Conservation (phyloP, 129 eudicot genomes). For the Tagetes patula region DNA sequence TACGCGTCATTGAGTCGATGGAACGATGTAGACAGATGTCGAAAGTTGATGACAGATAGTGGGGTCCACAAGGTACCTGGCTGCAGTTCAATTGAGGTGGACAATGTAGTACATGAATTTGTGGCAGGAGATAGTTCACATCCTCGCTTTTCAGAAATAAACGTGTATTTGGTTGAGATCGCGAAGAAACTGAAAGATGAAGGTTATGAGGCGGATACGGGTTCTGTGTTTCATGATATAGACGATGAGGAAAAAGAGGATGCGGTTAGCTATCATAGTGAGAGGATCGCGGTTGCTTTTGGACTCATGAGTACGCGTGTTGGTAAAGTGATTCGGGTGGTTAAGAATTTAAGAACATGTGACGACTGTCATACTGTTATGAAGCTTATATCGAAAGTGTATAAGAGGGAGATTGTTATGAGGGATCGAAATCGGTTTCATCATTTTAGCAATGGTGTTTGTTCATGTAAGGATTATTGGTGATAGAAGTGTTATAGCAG, state of each 20-base stretch:
- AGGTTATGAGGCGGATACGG: conserved; percentile 54
- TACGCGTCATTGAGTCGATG: conserved; percentile 52
- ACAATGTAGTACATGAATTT: conserved; percentile 50
- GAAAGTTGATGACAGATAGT: conserved; percentile 43
- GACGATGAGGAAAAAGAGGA: conserved; percentile 58
- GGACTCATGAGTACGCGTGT: conserved; percentile 46
- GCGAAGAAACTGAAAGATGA: conserved; percentile 34
- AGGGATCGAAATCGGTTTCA: conserved; percentile 55
- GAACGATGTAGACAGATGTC: conserved; percentile 48
- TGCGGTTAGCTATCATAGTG: conserved; percentile 47
- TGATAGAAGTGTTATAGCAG: conserved; percentile 31
- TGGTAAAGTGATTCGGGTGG: conserved; percentile 43
- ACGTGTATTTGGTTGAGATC: conserved; percentile 43
- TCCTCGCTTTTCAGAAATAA: conserved; percentile 39
- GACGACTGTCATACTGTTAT: conserved; percentile 48
- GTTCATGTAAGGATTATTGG: conserved; percentile 61
- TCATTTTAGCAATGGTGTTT: conserved; percentile 49
- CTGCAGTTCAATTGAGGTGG: conserved; percentile 56
- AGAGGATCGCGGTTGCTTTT: conserved; percentile 58
- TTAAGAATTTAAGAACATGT: conserved; percentile 50
- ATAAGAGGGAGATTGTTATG: conserved; percentile 45
- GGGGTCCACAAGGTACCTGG: conserved; percentile 58
- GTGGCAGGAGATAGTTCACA: conserved; percentile 59
- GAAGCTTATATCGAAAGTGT: conserved; percentile 43
- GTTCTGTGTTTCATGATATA: conserved; percentile 52